Conservation (phyloP, 805 yeast species). For the Kodamaea sagamina region DNA sequence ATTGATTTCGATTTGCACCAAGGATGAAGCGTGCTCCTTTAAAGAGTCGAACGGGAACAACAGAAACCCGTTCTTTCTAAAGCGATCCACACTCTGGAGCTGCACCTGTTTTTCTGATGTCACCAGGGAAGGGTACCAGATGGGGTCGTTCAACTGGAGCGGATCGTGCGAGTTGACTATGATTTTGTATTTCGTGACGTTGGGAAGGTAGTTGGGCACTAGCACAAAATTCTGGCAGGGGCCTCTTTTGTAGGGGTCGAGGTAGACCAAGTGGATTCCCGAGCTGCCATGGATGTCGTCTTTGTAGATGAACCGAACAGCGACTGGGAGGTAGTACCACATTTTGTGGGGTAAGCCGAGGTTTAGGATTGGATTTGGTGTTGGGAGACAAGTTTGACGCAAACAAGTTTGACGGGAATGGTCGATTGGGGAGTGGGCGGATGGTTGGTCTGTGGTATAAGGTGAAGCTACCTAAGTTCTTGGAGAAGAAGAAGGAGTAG, state of each 20-base stretch:
- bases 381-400: no score
- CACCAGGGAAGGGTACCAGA: slow-evolving; percentile 13
- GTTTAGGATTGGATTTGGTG: neutral
- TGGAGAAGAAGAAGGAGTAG: neutral
- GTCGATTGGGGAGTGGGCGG: no score
- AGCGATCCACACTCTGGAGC: slow-evolving; percentile 15
- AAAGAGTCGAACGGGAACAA: slow-evolving; percentile 23
- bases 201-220: slow-evolving; percentile 20
- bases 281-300: slow-evolving; percentile 22
- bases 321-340: slow-evolving; percentile 25
- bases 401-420: no score
- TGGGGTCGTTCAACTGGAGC: slow-evolving; percentile 7
- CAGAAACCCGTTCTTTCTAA: slow-evolving; percentile 25
- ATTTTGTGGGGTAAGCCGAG: slow-evolving; percentile 6
- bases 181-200: slow-evolving; percentile 8
- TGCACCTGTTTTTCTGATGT: neutral
- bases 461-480: no score
- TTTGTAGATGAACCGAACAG: slow-evolving; percentile 23
- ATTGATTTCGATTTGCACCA: slow-evolving; percentile 3
- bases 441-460: no score
- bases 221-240: slow-evolving; percentile 17
- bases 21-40: slow-evolving; percentile 6
- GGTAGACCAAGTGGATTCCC: slow-evolving; percentile 22
- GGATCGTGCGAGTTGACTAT: slow-evolving; percentile 13
- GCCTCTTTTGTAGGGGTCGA: neutral